Evolutionary conservation across 371 early-diverging fungal genomes (phyloP), one percentile per base, ranked within the genome.

Genomic region (Circinella umbellata): DNA sequence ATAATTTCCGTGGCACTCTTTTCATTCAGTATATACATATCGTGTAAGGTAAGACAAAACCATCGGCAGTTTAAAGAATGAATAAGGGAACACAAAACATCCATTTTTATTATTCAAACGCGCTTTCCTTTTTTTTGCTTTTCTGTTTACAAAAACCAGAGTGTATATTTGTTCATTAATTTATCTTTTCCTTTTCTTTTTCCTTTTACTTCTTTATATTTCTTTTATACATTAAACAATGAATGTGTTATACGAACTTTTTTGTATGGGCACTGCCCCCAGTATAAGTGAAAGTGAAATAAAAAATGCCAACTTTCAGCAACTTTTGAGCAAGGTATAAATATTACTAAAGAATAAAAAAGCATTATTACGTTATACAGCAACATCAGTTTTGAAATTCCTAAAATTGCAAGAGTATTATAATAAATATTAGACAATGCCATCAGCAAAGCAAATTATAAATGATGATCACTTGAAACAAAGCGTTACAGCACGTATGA

Each of bases 241-340:
- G 62, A 57, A 69, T 35, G 46, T 42, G 4, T 27, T 69, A 7
- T 69, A 63, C 54, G 69, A 69, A 62, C 54, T 71, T 7, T 63
- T 72, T 48, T 72, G 72, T 61, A 61, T 63, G 54, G 62, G 63
- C n/a, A 35, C 68, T 10, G 54, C 59, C n/a, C 70, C 71, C 17
- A 37, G 65, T 11, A 15, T 74, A 15, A 42, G 36, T 18, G 62
- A 47, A 3, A 18, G 35, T 42, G 71, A 71, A 20, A 34, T 74
- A n/a, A 70, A 74, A 61, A 62, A 62, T 36, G 75, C 70, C 53
- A 74, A 68, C 51, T 74, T 74, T 48, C 69, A 68, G 35, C 61
- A 63, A 4, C 53, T 74, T 53, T 11, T 81, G 39, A 68, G 64
- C 36, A 76, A 75, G 69, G 76, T 75, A 70, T 9, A 34, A 47